Evolutionary conservation across 805 yeast genomes (phyloP).

Genomic region (Candida nanaspora): DNA sequence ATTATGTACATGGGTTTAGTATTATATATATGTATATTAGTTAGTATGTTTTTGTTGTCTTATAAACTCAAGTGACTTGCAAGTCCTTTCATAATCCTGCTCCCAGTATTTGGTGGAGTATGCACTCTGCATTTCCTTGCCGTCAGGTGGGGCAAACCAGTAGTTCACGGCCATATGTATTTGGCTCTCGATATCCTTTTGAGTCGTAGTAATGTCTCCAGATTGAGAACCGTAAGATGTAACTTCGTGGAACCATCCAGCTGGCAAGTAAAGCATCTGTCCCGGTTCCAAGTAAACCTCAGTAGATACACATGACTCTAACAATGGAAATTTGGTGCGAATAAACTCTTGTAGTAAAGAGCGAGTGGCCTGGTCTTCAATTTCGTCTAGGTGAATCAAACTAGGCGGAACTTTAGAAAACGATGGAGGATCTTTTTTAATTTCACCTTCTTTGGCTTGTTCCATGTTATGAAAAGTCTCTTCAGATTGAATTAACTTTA

Average conservation of each 20-base stretch:
- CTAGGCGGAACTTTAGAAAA: conserved; percentile 60
- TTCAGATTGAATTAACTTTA: conserved; percentile 22
- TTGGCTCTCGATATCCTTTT: no score
- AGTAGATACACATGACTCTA: conserved; percentile 33
- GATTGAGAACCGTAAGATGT: conserved; percentile 47
- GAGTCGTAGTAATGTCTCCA: neutral
- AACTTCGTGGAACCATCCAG: conserved; percentile 83
- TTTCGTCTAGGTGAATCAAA: conserved; percentile 51
- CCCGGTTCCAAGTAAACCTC: conserved; percentile 51
- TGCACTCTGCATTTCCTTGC: conserved; percentile 21
- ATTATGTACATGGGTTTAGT: neutral
- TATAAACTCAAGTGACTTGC: conserved; percentile 18
- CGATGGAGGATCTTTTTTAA: conserved; percentile 55
- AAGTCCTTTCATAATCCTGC: conserved; percentile 41
- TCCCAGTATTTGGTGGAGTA: conserved; percentile 49
- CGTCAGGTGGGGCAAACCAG: conserved; percentile 67
- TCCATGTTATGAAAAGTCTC: conserved; percentile 11
- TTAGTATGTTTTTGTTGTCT: no score
- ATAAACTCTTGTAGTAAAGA: conserved; percentile 29
- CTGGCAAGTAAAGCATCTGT: conserved; percentile 62
- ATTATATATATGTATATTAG: neutral
- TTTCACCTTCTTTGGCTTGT: conserved; percentile 8
- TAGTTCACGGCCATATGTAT: conserved; percentile 63
- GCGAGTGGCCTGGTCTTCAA: conserved; percentile 24
- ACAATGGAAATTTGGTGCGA: conserved; percentile 39